Evolutionary conservation across 441 rosid genomes (phyloP), one percentile per base, ranked within the genome.

Genomic region (Aleurites moluccanus): DNA sequence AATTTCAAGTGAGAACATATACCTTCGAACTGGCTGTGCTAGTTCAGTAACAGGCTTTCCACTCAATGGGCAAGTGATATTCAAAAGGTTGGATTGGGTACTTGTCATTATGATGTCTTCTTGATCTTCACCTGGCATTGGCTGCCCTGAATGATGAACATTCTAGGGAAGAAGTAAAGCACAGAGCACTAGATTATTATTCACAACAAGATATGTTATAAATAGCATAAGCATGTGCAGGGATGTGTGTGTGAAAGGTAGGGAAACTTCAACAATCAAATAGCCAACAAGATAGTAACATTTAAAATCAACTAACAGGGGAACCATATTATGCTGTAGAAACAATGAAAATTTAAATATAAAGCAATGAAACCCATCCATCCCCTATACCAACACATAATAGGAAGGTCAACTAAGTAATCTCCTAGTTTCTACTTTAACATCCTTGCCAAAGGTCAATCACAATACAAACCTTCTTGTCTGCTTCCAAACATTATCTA

Each of bases 61-160:
- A 75, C 85, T 96, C 72, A 93, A 42, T 30, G 99, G 99, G 80
- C 99, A 96, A 27, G 79, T 81, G 30, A 78, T 64, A 83, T 93
- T 96, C 82, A 92, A 80, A 72, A 96, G 78, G 85, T 79, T 90
- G 83, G 87, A 84, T 87, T 91, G 93, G n/a, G 96, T 92, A 82
- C 87, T 85, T 59, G 97, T 96, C 97, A 92, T 87, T 70, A 96
- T 77, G 67, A 96, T 83, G 79, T 96, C 98, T 78, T 89, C 98
- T 83, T 88, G 92, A 73, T 93, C 99, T 21, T 93, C 98, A 75
- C 97, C 99, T 28, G 98, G 97, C 96, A 93, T 88, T 74, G 90
- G 91, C 72, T 92, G 88, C 49, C 97, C 97, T 61, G 77, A 81
- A 78, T 92, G 99, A 84, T 92, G 98, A 84, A 96, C 97, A 75